These are phyloP conservation scores for Volvariella volvacea DNA, from an alignment of 1,284 basidiomycete species.

Conservation along the genomic window DNA sequence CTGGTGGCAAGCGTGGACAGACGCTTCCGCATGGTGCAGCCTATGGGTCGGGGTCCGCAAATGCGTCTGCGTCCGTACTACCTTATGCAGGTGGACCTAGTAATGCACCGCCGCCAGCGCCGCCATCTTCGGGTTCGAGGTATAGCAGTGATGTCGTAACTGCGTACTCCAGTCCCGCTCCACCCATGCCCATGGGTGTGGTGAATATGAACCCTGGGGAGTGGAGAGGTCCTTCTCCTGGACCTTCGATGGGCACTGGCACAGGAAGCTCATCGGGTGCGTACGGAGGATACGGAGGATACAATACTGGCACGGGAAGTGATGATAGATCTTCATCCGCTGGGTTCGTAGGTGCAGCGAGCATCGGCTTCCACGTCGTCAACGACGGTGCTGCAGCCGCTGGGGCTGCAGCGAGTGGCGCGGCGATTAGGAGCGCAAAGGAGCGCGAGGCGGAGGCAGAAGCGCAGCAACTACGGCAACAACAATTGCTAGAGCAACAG, in stretches of 20 bases:
- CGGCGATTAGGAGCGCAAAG: background rate
- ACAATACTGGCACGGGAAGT: background rate
- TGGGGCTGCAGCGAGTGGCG: background rate
- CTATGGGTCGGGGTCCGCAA: too few relatives aligned
- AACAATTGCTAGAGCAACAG: background rate
- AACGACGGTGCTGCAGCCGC: background rate
- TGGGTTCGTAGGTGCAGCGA: background rate
- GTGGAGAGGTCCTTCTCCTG: slow-evolving; percentile 1
- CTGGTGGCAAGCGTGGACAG: background rate
- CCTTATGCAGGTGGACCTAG: too few relatives aligned
- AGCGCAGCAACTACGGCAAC: background rate
- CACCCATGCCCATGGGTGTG: background rate
- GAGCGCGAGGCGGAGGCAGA: background rate
- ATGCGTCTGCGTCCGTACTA: too few relatives aligned
- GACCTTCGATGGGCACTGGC: background rate
- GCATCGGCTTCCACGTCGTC: background rate
- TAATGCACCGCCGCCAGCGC: background rate
- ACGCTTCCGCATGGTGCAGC: too few relatives aligned
- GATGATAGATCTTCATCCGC: background rate
- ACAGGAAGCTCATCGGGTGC: background rate
- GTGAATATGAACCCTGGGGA: background rate
- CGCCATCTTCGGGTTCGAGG: background rate
- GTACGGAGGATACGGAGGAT: background rate
- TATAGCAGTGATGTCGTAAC: background rate
- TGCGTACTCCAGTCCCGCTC: background rate